A percentile compares a stretch with the other conserved stretches of the same genome.
Conservation (phyloP, 2,329 filamentous ascomycete species). For the Leptodontidium sp. region DNA sequence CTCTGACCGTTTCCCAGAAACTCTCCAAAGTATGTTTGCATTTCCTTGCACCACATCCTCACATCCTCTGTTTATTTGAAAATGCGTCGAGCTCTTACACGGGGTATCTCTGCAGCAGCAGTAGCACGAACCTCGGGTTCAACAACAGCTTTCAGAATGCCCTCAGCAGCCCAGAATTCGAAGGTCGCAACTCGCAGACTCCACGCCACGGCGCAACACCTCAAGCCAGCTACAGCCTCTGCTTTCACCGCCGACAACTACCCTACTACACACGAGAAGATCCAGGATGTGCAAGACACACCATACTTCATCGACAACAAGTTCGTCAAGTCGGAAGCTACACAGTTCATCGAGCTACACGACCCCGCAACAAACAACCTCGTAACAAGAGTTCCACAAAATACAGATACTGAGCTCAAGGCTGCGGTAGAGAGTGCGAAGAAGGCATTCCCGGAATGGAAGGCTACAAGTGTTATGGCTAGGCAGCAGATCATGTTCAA, state of each 20-base stretch:
- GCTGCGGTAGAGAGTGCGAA: slow-evolving; percentile 78
- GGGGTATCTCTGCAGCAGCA: slow-evolving; percentile 41
- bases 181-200: slow-evolving; percentile 58
- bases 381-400: slow-evolving; percentile 83
- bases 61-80: slow-evolving; percentile 23
- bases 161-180: slow-evolving; percentile 38
- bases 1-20: neutral
- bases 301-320: slow-evolving; percentile 85
- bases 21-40: slow-evolving; percentile 18
- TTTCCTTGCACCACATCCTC: slow-evolving; percentile 14
- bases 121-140: slow-evolving; percentile 38
- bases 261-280: slow-evolving; percentile 76
- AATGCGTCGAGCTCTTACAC: slow-evolving; percentile 45
- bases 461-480: slow-evolving; percentile 73
- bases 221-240: slow-evolving; percentile 61
- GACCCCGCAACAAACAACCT: slow-evolving; percentile 88
- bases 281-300: slow-evolving; percentile 72
- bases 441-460: slow-evolving; percentile 79
- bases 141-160: slow-evolving; percentile 41
- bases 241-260: slow-evolving; percentile 67
- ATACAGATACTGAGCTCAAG: slow-evolving; percentile 78
- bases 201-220: slow-evolving; percentile 64
- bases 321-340: slow-evolving; percentile 72
- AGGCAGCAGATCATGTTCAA: slow-evolving; percentile 90
- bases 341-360: slow-evolving; percentile 79